Evolutionary conservation across 2,329 filamentous ascomycete species (phyloP).

Genomic region (Diaporthe citri): DNA sequence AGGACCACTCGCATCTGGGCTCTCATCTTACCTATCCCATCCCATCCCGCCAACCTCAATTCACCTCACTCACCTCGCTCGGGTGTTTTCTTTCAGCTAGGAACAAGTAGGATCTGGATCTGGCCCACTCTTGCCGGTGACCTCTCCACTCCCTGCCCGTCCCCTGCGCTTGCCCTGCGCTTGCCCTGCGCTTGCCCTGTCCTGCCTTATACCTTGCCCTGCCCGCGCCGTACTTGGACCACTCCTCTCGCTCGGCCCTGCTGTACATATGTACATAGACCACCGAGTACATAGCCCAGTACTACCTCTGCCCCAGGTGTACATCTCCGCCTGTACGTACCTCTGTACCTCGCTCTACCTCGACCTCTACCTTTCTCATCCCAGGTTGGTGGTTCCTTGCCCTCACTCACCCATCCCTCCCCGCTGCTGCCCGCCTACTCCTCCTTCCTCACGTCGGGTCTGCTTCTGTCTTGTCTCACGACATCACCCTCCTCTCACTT

Average conservation of each 20-base stretch:
- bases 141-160: conserved; percentile 1
- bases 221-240: conserved; percentile 31
- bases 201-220: neutral
- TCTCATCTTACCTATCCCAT: neutral
- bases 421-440: conserved; percentile 2
- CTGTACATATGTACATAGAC: conserved; percentile 28
- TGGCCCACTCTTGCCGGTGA: conserved; percentile 26
- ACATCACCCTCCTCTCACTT: conserved; percentile 23
- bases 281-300: conserved; percentile 26
- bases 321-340: conserved; percentile 15
- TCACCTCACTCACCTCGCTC: neutral
- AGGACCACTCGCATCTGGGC: neutral
- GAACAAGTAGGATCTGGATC: conserved; percentile 29
- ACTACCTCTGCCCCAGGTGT: conserved; percentile 22
- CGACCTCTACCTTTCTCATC: conserved; percentile 1
- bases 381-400: conserved; percentile 14
- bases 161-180: neutral
- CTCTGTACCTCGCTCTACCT: conserved; percentile 8
- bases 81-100: conserved; percentile 1
- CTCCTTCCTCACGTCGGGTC: conserved; percentile 18
- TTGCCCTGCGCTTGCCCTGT: conserved; percentile 2
- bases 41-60: neutral
- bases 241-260: conserved; percentile 17
- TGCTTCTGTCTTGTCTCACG: conserved; percentile 32
- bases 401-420: neutral